These are phyloP conservation scores for Arthroderma sp. DNA, from an alignment of 2,329 filamentous ascomycete species.

Conservation along the genomic window DNA sequence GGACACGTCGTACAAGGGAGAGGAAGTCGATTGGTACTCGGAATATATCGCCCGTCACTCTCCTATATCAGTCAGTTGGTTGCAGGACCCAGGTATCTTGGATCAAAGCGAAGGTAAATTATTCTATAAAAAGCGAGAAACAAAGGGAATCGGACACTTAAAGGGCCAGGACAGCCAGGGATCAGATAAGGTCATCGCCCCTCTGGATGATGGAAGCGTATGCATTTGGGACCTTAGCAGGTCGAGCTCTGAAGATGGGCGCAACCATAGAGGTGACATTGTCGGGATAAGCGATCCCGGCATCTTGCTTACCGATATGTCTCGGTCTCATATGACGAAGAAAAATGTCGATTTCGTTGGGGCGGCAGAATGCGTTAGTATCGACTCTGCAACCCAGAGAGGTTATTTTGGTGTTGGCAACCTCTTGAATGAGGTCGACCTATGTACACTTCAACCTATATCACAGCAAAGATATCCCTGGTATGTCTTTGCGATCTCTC, in stretches of 20 bases:
- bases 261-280: constrained; percentile 41
- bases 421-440: constrained; percentile 66
- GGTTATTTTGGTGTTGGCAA: constrained; percentile 73
- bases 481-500: constrained; percentile 70
- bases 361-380: constrained; percentile 69
- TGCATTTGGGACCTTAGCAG: constrained; percentile 65
- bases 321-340: constrained; percentile 14
- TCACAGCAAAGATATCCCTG: constrained; percentile 62
- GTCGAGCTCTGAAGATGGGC: constrained; percentile 15
- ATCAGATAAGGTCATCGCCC: constrained; percentile 54
- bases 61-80: constrained; percentile 61
- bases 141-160: constrained; percentile 59
- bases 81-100: constrained; percentile 44
- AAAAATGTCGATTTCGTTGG: constrained; percentile 23
- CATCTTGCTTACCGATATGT: constrained; percentile 37
- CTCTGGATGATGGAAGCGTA: constrained; percentile 77
- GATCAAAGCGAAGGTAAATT: constrained; percentile 26
- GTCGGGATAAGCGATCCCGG: constrained; percentile 52
- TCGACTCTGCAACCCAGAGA: constrained; percentile 53
- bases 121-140: constrained; percentile 43
- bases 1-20: constrained; percentile 63
- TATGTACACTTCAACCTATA: constrained; percentile 56
- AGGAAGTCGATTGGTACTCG: constrained; percentile 70
- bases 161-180: constrained; percentile 39
- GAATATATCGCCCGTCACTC: constrained; percentile 78